Evolutionary conservation across 352 stramenopile species (phyloP), one percentile per base, ranked within the genome.

Genomic region (Phytophthora citricola): DNA sequence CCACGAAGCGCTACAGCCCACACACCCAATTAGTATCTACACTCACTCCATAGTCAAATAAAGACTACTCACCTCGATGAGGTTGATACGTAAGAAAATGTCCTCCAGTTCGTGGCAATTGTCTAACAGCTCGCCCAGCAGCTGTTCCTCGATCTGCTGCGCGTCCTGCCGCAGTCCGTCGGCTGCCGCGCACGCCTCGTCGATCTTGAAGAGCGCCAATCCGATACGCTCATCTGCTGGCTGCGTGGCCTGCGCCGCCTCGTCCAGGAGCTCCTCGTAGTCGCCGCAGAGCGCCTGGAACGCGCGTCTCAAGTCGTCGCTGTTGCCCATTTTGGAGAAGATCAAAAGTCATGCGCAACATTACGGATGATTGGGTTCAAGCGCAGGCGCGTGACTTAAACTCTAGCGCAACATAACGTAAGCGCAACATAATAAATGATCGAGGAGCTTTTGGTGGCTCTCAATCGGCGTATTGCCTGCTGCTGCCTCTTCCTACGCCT

Each of bases 201-300:
- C 86, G 52, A 93, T 90, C 72, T 93, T 94, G 63, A 93, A 94
- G 11, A 93, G 73, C 38, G 84, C 83, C 27, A 94, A 68, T 0
- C 85, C 86, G n/a, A 92, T 77, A 40, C 82, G 81, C 67, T 94
- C 86, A 53, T 93, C 81, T 36, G 81, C 71, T 0, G 76, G 74
- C 49, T 89, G 79, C 20, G 83, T 85, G 14, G 71, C 27, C 56
- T 91, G 81, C 24, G 72, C 62, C 1, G 76, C 65, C 44, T 93
- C 86, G 48, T 94, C 86, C 48, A 87, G 61, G 4, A 90, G 54
- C 52, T 94, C 86, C 36, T 90, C 84, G 66, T 93, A 93, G 43
- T 88, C 77, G 1, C 58, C 56, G 29, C 86, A 92, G 11, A 93
- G 64, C 46, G 59, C 47, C 39, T 78, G 79, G 56, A 94, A 89